A percentile compares a stretch with the other conserved stretches of the same genome.
phyloP scores from a whole-genome alignment of 306 rosid species.

The Styphnolobium japonicum region DNA sequence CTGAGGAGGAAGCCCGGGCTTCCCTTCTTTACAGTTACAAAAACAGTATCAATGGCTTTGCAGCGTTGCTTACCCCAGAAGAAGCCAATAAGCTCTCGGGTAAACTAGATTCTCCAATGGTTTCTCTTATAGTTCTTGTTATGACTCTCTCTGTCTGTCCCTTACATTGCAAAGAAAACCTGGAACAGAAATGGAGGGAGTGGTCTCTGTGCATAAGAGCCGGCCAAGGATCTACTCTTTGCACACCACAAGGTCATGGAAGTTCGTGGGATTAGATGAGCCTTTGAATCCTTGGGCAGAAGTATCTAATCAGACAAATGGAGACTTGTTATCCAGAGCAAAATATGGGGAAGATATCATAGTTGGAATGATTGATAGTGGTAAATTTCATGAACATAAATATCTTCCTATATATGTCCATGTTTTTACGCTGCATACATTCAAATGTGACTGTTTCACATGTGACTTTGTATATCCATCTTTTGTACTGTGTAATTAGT shows the following conservation, averaged over 20 bases:
- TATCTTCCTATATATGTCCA: neutral
- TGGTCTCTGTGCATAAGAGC: constrained; percentile 40
- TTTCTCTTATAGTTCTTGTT: neutral
- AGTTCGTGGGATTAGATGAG: constrained; percentile 46
- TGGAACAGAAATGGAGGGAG: constrained; percentile 58
- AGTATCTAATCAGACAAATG: constrained; percentile 13
- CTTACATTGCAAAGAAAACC: neutral
- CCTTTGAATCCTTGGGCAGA: constrained; percentile 13
- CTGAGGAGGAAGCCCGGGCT: constrained; percentile 55
- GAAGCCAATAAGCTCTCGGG: constrained; percentile 74
- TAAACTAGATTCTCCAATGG: constrained; percentile 5
- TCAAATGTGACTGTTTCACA: constrained; percentile 8
- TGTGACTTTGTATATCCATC: constrained; percentile 15
- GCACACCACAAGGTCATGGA: constrained; percentile 69
- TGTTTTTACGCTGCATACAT: neutral
- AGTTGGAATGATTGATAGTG: constrained; percentile 71
- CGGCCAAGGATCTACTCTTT: constrained; percentile 33
- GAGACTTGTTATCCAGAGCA: constrained; percentile 50
- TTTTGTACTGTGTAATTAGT: neutral
- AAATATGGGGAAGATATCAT: constrained; percentile 58
- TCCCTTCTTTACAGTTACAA: constrained; percentile 85
- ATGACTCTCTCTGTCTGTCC: neutral
- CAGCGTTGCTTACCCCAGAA: constrained; percentile 68
- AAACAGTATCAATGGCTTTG: constrained; percentile 83
- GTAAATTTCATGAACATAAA: constrained; percentile 24